These are phyloP conservation scores for Angomonas desouzai DNA, from an alignment of 208 protist genomes.

Conservation along the genomic window DNA sequence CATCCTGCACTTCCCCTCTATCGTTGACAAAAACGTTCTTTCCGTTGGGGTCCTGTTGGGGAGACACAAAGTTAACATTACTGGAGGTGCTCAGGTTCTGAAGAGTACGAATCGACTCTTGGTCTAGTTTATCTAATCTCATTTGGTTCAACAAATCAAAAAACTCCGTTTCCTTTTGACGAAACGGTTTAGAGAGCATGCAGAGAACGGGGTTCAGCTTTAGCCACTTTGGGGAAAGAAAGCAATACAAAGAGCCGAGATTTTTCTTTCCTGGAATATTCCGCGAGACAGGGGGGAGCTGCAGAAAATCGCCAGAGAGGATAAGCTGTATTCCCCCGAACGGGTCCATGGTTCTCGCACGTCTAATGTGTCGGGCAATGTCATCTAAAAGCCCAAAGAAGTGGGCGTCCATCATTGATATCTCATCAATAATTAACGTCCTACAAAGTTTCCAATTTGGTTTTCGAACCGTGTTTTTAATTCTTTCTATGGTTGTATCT, in stretches of 20 bases:
- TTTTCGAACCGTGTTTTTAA: slow-evolving; percentile 23
- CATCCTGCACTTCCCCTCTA: slow-evolving; percentile 1
- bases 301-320: slow-evolving; percentile 90
- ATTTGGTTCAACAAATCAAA: slow-evolving; percentile 77
- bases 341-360: slow-evolving; percentile 23
- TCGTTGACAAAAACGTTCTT: neutral
- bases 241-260: slow-evolving; percentile 37
- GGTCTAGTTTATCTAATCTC: slow-evolving; percentile 46
- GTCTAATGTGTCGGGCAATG: slow-evolving; percentile 5
- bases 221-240: slow-evolving; percentile 69
- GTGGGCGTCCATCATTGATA: slow-evolving; percentile 85
- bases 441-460: slow-evolving; percentile 54
- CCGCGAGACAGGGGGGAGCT: slow-evolving; percentile 71
- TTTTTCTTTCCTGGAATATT: neutral
- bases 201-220: slow-evolving; percentile 54
- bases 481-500: neutral
- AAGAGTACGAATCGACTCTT: slow-evolving; percentile 33
- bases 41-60: neutral
- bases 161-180: slow-evolving; percentile 58
- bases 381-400: slow-evolving; percentile 80
- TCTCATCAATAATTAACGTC: slow-evolving; percentile 88
- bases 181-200: slow-evolving; percentile 58
- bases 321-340: slow-evolving; percentile 93
- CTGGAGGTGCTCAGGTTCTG: slow-evolving; percentile 32
- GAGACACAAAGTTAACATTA: slow-evolving; percentile 28